Evolutionary conservation across 179 eudicot genomes (phyloP), one percentile per base, ranked within the genome.

Genomic region (Pouteria campechiana): DNA sequence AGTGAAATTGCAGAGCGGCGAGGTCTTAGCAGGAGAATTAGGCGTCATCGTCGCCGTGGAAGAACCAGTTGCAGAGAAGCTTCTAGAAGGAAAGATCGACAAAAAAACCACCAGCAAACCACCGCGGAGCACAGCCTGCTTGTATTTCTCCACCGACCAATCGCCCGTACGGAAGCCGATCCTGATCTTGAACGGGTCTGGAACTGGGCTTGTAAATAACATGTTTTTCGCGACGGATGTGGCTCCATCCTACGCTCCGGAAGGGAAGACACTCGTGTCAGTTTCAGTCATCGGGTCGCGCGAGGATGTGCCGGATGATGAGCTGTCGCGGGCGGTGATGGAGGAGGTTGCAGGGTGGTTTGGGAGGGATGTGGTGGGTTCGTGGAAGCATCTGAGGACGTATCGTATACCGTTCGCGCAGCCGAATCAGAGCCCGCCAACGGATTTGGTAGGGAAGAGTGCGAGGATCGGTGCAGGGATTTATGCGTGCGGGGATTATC

Each of bases 161-260:
- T 34, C 86, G 9, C 96, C 95, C 6, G 60, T 54, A 2, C 21
- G 39, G 2, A 84, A 90, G 44, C 96, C 98, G 21, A 65, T 86
- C 3, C 29, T 90, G 68, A 74, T 61, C 27, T 59, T 90, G 2
- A 90, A 90, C 17, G 95, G 98, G 41, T 78, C 98, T 32, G 90
- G 92, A 3, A 61, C 40, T 5, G 98, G 98, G 51, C 76, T 90
- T 9, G 87, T 90, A 51, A 90, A 90, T 46, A 90, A 90, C 17
- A 86, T 90, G 98, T 90, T 90, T 28, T 86, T 86, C 11, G 79
- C 94, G 0, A 90, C 90, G 7, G 82, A 81, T 58, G 96, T 90
- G 46, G 90, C 81, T 8, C 76, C 61, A 2, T 67, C 90, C 0
- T 86, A 86, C 31, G 96, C 75, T 11, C 93, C 94, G 0, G 54